Conservation (phyloP, 129 eudicot genomes). For the Flaveria trinervia region DNA sequence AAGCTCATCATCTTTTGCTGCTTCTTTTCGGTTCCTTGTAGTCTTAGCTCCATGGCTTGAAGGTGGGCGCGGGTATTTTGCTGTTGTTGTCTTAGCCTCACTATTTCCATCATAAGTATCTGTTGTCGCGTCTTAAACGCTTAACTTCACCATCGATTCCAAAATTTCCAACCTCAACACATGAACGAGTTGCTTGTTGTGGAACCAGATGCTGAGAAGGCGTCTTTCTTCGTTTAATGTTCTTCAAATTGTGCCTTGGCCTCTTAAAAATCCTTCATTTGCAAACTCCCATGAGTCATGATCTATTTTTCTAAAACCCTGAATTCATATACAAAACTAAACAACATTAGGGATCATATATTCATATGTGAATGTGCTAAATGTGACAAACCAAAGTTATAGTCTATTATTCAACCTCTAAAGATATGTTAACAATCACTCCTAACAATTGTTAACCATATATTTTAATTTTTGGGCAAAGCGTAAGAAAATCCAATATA, state of each 20-base stretch:
- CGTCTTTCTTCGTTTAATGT: slow-evolving; percentile 67
- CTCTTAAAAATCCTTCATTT: slow-evolving; percentile 71
- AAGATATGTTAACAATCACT: not conserved
- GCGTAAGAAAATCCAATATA: not conserved
- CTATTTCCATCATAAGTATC: slow-evolving; percentile 64
- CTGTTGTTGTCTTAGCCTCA: slow-evolving; percentile 79
- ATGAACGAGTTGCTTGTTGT: slow-evolving; percentile 45
- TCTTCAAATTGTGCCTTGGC: slow-evolving; percentile 74
- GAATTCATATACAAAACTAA: slow-evolving; percentile 39
- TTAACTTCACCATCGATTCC: slow-evolving; percentile 66
- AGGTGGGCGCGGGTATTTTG: slow-evolving; percentile 61
- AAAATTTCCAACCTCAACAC: slow-evolving; percentile 59
- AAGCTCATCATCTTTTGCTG: slow-evolving; percentile 97
- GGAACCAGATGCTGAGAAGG: slow-evolving; percentile 43
- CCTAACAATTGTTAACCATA: not conserved
- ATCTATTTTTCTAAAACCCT: slow-evolving; percentile 97
- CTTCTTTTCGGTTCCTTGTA: slow-evolving; percentile 78
- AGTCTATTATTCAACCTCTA: not conserved
- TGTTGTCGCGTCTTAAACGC: slow-evolving; percentile 71
- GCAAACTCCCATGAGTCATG: slow-evolving; percentile 96
- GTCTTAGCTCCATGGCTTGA: slow-evolving; percentile 69
- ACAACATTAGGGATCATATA: slow-evolving; percentile 22
- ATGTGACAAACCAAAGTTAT: slow-evolving; percentile 1
- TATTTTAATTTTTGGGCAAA: not conserved
- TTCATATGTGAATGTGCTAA: not conserved